Conservation (phyloP, 306 rosid genomes). For the Pterocarpus macrocarpus region DNA sequence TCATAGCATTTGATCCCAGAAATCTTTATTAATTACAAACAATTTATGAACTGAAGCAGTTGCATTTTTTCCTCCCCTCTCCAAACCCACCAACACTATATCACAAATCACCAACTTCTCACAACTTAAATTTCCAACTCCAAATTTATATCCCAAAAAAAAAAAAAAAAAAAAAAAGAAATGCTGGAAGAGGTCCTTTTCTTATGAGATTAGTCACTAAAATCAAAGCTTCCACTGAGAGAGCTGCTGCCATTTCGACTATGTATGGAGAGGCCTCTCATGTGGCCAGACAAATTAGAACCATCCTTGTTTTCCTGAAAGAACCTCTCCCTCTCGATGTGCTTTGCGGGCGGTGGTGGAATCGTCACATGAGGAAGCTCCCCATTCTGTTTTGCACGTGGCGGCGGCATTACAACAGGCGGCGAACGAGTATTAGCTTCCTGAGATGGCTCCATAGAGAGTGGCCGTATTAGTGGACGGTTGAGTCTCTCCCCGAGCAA, state of each 20-base stretch:
- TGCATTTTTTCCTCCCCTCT: slow-evolving; percentile 17
- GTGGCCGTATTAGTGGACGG: slow-evolving; percentile 85
- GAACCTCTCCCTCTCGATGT: slow-evolving; percentile 80
- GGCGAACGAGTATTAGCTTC: slow-evolving; percentile 52
- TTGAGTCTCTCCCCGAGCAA: slow-evolving; percentile 77
- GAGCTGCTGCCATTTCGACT: slow-evolving; percentile 89
- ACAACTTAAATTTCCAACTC: slow-evolving; percentile 42
- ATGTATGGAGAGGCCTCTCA: slow-evolving; percentile 84
- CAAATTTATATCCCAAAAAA: slow-evolving; percentile 10
- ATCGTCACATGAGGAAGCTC: slow-evolving; percentile 57
- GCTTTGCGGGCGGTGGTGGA: slow-evolving; percentile 97
- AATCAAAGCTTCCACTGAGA: slow-evolving; percentile 86
- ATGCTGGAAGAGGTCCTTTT: slow-evolving; percentile 29
- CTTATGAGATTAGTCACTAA: slow-evolving; percentile 61
- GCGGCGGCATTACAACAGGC: slow-evolving; percentile 46
- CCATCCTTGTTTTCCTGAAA: slow-evolving; percentile 88
- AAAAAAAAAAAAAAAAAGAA: neutral
- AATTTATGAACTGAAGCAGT: slow-evolving; percentile 36
- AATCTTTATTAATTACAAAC: slow-evolving; percentile 39
- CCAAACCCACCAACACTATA: slow-evolving; percentile 48
- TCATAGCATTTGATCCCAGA: slow-evolving; percentile 38
- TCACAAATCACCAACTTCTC: slow-evolving; percentile 47
- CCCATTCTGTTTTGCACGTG: slow-evolving; percentile 53
- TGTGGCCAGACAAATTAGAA: slow-evolving; percentile 69
- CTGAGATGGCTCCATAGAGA: slow-evolving; percentile 55